Evolutionary conservation across 169 alveolate species (phyloP), one percentile per base, ranked within the genome.

Genomic region (Cryptosporidium ubiquitum): DNA sequence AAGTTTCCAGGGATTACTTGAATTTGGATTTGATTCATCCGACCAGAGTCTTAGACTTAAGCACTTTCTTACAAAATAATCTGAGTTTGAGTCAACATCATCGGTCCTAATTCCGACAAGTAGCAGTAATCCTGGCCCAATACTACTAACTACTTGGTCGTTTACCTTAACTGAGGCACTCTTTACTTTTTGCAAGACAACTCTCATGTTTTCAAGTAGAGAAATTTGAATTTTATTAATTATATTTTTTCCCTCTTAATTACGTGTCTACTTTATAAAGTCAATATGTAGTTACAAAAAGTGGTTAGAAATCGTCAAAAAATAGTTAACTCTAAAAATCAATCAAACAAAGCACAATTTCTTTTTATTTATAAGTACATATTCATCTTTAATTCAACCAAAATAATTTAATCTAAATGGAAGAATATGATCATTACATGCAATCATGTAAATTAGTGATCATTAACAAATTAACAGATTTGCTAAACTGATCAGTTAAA

Each of bases 31-130:
- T 33, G 94, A 85, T 18, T 84, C 92, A 64, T 93, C 94, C 52
- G 92, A 93, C 97, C 98, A 96, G 51, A 96, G 91, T 73, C 96
- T 91, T 31, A 95, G 44, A 42, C 93, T 94, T 68, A 96, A 84
- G 39, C 96, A 89, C 92, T 96, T 97, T 42, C 95, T 93, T 3
- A 95, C 94, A 37, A 93, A 55, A 20, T 93, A 86, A 20, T 93
- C 94, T 20, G 93, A 51, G 70, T 85, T 86, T 42, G 93, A 91
- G 29, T 74, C 70, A 29, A 75, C 91, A 69, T 96, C 98, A 18
- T 85, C 85, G 39, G 93, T 93, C 42, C 91, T 93, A 37, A 96
- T 92, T 40, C 98, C 98, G 18, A 94, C 85, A 29, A 95, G 86
- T 7, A 96, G 93, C 55, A 95, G 85, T 23, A 96, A 39, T 0